These are phyloP conservation scores for Trichomonas gallinae DNA, from an alignment of 208 protist genomes.

Conservation along the genomic window DNA sequence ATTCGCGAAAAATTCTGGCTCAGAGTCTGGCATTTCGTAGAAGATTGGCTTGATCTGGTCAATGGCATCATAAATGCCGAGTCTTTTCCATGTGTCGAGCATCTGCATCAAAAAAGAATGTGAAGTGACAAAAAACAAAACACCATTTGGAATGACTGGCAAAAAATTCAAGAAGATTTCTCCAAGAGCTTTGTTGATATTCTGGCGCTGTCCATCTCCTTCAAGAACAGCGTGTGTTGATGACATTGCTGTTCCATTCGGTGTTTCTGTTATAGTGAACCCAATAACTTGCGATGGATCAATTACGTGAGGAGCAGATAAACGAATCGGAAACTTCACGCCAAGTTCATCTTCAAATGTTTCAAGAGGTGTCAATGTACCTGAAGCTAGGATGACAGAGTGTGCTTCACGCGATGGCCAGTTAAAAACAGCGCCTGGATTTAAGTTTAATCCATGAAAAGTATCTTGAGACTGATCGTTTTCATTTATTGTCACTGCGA, in stretches of 20 bases:
- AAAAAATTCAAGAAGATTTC: constrained; percentile 10
- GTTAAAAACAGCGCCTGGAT: not conserved
- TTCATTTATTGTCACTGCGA: not conserved
- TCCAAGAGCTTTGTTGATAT: not conserved
- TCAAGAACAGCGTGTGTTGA: not conserved
- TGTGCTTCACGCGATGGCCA: not conserved
- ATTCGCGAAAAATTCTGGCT: not conserved
- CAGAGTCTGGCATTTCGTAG: not conserved
- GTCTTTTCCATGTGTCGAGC: not conserved
- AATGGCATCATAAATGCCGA: not conserved
- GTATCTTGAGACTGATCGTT: not conserved
- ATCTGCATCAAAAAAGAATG: not conserved
- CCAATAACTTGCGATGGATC: not conserved
- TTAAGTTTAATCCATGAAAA: not conserved
- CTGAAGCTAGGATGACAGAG: not conserved
- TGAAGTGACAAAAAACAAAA: constrained; percentile 28
- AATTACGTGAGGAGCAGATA: not conserved
- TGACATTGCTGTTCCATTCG: not conserved
- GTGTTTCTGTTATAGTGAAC: not conserved
- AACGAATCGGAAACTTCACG: not conserved
- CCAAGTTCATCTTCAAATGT: not conserved
- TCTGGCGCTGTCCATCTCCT: not conserved
- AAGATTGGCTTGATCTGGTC: not conserved
- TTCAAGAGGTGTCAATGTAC: not conserved
- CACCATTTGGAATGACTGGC: constrained; percentile 14